Conservation (phyloP, 108 stramenopile genomes). For the Schizochytrium sp. region DNA sequence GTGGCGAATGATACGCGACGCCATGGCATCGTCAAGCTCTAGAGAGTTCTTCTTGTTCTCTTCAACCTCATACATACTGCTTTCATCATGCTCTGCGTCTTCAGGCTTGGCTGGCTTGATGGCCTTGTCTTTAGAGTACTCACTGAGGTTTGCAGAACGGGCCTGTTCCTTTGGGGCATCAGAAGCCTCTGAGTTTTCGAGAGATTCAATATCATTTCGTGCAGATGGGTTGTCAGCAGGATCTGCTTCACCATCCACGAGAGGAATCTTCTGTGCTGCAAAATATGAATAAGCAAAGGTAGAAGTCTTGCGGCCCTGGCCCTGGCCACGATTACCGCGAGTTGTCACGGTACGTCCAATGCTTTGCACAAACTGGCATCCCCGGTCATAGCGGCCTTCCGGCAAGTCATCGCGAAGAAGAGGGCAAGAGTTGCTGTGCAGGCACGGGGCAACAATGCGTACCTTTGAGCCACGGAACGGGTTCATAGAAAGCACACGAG, state of each 20-base stretch:
- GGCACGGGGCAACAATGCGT: slow-evolving; percentile 27
- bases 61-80: not conserved
- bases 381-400: not conserved
- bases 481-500: not conserved
- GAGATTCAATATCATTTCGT: not conserved
- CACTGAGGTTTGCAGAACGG: not conserved
- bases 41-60: not conserved
- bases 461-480: not conserved
- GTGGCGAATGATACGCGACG: not conserved
- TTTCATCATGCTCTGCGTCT: too few relatives aligned
- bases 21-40: not conserved
- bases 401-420: not conserved
- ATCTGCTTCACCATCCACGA: not conserved
- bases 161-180: not conserved
- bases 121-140: too few relatives aligned
- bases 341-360: slow-evolving; percentile 13
- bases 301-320: not conserved
- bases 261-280: slow-evolving; percentile 28
- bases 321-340: not conserved
- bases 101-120: too few relatives aligned
- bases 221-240: not conserved
- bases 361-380: not conserved
- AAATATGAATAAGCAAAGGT: not conserved
- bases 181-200: not conserved
- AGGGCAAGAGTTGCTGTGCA: slow-evolving; percentile 31